phyloP scores from a whole-genome alignment of 2,329 filamentous ascomycete species.

The Leptographium flavum region DNA sequence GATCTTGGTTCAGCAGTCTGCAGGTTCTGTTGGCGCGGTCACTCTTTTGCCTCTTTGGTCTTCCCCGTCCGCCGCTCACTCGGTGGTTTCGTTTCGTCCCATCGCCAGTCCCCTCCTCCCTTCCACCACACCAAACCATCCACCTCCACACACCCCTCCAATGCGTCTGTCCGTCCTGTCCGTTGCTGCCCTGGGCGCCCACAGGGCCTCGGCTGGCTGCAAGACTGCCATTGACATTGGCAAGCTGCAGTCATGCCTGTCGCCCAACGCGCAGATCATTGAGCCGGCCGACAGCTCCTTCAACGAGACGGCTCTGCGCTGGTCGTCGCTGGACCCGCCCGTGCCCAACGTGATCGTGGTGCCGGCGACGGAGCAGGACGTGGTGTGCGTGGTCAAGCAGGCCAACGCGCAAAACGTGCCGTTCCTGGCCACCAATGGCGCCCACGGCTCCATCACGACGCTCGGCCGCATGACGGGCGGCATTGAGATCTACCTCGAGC shows the following conservation, averaged over 20 bases:
- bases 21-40: too few species aligned
- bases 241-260: conserved; percentile 20
- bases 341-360: conserved; percentile 30
- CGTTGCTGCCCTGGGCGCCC: too few species aligned
- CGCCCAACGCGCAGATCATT: conserved; percentile 25
- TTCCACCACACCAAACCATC: too few species aligned
- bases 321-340: conserved; percentile 30
- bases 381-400: conserved; percentile 24
- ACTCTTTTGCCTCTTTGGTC: too few species aligned
- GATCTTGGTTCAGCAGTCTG: too few species aligned
- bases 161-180: too few species aligned
- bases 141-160: too few species aligned
- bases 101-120: too few species aligned
- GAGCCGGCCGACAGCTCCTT: conserved; percentile 26
- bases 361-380: conserved; percentile 31
- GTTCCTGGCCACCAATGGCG: conserved; percentile 37
- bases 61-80: too few species aligned
- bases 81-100: too few species aligned
- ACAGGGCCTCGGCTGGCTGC: conserved; percentile 6
- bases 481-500: conserved; percentile 38
- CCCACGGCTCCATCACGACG: conserved; percentile 35
- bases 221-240: conserved; percentile 6
- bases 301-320: conserved; percentile 22
- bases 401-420: conserved; percentile 31
- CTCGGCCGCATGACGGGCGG: conserved; percentile 29